These are phyloP conservation scores for Sclerotinia glacialis DNA, from an alignment of 2,329 filamentous ascomycete species.

Conservation along the genomic window DNA sequence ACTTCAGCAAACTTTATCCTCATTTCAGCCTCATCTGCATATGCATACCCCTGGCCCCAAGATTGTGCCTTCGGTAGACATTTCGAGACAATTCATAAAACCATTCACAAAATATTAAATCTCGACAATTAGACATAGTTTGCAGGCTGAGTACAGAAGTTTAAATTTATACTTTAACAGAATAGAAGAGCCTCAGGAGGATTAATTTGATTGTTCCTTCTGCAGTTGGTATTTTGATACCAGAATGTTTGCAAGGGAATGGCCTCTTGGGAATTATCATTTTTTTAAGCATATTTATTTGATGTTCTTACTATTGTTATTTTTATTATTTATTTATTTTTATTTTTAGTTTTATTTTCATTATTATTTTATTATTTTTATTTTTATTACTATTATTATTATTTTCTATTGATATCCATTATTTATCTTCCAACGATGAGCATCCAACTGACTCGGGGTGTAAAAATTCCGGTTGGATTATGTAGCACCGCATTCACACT, in stretches of 20 bases:
- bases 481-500: background rate
- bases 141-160: background rate
- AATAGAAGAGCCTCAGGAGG: background rate
- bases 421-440: background rate
- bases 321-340: background rate
- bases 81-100: background rate
- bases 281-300: too few species aligned
- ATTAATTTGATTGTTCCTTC: background rate
- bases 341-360: too few species aligned
- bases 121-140: background rate
- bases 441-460: background rate
- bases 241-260: background rate
- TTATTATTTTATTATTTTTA: too few species aligned
- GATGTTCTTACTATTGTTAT: background rate
- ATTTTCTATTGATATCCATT: background rate
- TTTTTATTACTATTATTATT: background rate
- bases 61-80: background rate
- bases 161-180: background rate
- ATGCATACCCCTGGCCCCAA: conserved; percentile 8
- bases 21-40: conserved; percentile 2
- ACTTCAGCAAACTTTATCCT: conserved; percentile 2
- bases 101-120: background rate
- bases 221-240: background rate
- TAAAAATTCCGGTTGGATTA: background rate
- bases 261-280: background rate